Evolutionary conservation across 805 yeast species (phyloP), one percentile per base, ranked within the genome.

Genomic region (Candida xyloterini): DNA sequence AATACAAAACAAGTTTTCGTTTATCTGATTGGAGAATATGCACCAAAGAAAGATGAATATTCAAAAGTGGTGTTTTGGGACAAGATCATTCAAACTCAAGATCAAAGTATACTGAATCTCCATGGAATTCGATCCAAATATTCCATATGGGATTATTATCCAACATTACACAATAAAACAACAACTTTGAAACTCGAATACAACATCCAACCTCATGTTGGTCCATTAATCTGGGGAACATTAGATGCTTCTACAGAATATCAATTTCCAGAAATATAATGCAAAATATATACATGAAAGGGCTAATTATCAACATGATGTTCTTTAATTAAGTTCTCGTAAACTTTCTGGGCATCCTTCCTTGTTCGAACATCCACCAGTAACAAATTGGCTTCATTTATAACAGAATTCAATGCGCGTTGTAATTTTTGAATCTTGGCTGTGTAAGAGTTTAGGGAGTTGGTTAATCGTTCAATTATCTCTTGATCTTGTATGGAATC

Each of bases 1-100:
- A 93, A 91, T 65, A 93, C 99, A 10, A 91, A 91, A 59, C 98
- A 91, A 63, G 79, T 91, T n/a, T 91, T 93, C 55, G 85, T 83
- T 5, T 93, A 91, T 55, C 69, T 93, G 47, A 85, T 95, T 3
- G 95, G 95, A 1, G 91, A 87, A 56, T 90, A 90, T 53, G 67
- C 70, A 13, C 79, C 78, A 10, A 29, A 47, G 55, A 70, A 29
- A 71, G 68, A 1, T 56, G 56, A 44, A 58, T 64, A 43, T 52
- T 64, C 44, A 2, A 79, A 80, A 48, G 85, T 90, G 27, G 84
- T 91, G 0, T 80, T 85, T 56, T 91, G 99, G 99, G 98, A 91
- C 65, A 75, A 75, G 50, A 91, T 91, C 51, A 78, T 91, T 49
- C 67, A 73, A 1, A 47, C 61, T 18, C 72, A 70, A 49, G 74